Evolutionary conservation across 257 asterid genomes (phyloP), one percentile per base, ranked within the genome.

Genomic region (Nemophila menziesii): DNA sequence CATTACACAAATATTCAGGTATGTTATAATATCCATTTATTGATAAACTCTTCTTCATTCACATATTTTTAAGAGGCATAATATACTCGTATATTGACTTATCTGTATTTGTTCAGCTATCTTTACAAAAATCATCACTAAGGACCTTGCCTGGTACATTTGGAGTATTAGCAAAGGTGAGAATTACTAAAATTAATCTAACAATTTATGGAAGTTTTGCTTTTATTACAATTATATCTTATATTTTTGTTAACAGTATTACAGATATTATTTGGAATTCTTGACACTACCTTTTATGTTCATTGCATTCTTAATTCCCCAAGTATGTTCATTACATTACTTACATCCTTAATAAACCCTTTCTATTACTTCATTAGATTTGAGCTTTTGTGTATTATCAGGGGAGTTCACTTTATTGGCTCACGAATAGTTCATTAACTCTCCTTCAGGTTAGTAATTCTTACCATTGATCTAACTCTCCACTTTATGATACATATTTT

Each of bases 361-460:
- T 29, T 29, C 7, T 5, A 13, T 29, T 29, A 13, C 7, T 29
- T 13, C 36, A 7, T 13, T 29, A 29, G 2, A 29, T 29, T 29
- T 29, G 36, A 29, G 36, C 12, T 29, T 13, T 29, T 29, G 12
- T 7, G 12, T 29, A 40, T 56, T 54, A 67, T 83, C 93, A 89
- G 94, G 98, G 95, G 44, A 70, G 92, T 67, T 76, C 77, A 67
- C 63, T 89, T 21, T 76, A 73, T 66, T 89, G 98, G 95, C 46
- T 80, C 45, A 69, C 93, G 54, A 89, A 84, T 65, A 74, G 94
- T 70, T 70, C 87, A 8, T 44, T 78, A 52, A 64, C 70, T 50
- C 57, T 70, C 46, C 20, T 66, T 55, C 94, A 84, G 94, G 96
- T 84, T 27, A 54, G 80, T 68, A 16, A 39, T 41, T 19, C 12